A percentile compares a stretch with the other conserved stretches of the same genome.
These are phyloP conservation scores for Pulveroboletus sp. DNA, from an alignment of 768 basidiomycete species.

Conservation along the genomic window DNA sequence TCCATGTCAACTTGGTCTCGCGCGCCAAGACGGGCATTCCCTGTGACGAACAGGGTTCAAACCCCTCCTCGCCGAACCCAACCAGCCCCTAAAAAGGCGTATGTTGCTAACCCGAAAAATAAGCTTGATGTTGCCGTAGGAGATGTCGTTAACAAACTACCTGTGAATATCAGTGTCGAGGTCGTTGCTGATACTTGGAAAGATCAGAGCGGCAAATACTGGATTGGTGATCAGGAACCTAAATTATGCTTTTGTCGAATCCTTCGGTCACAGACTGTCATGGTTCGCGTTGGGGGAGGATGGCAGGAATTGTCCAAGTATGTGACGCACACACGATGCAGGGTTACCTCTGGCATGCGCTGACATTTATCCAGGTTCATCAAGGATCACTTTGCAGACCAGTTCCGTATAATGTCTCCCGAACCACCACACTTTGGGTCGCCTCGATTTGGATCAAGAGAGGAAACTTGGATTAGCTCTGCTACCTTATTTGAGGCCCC, in stretches of 20 bases:
- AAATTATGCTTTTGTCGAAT: conserved; percentile 91
- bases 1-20: conserved; percentile 64
- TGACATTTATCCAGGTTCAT: conserved; percentile 59
- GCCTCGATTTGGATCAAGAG: conserved; percentile 38
- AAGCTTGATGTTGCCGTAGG: conserved; percentile 92
- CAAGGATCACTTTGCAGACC: conserved; percentile 78
- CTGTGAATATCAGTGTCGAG: conserved; percentile 78
- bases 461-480: conserved; percentile 84
- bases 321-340: conserved; percentile 23
- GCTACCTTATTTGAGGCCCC: conserved; percentile 59
- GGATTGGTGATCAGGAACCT: conserved; percentile 90
- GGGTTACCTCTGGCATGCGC: neutral
- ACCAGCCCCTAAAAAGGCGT: conserved; percentile 52
- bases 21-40: conserved; percentile 60
- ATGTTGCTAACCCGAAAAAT: conserved; percentile 84
- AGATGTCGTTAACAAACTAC: conserved; percentile 83
- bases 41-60: conserved; percentile 37
- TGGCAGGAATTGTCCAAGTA: conserved; percentile 91
- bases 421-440: conserved; percentile 52
- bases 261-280: conserved; percentile 85
- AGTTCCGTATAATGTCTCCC: conserved; percentile 62
- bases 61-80: conserved; percentile 45
- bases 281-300: conserved; percentile 95
- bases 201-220: conserved; percentile 91
- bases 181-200: conserved; percentile 82